phyloP scores from a whole-genome alignment of 2,329 filamentous ascomycete species.

The Fusarium irregulare region DNA sequence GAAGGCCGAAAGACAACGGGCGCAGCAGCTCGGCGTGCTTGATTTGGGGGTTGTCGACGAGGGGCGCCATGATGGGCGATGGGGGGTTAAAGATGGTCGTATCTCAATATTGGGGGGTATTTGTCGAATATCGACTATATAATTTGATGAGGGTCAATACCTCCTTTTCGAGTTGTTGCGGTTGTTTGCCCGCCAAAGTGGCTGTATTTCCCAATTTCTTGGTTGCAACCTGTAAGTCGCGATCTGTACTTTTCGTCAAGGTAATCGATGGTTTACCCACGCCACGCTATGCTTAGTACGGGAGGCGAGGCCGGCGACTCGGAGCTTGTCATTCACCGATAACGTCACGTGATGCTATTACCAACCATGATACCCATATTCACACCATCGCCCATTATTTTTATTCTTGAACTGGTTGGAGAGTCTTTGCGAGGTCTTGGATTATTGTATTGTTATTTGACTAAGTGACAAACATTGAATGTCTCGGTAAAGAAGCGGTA shows the following conservation, averaged over 20 bases:
- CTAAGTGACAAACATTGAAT: not conserved
- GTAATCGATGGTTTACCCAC: constrained; percentile 33
- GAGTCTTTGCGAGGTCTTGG: not conserved
- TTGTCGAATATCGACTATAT: constrained; percentile 4
- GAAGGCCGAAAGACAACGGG: constrained; percentile 82
- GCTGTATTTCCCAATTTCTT: constrained; percentile 32
- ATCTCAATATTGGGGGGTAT: constrained; percentile 18
- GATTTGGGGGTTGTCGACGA: constrained; percentile 94
- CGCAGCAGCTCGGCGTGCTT: constrained; percentile 87
- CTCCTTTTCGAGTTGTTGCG: constrained; percentile 11
- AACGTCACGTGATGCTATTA: constrained; percentile 28
- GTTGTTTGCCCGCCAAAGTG: constrained; percentile 25
- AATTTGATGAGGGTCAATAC: constrained; percentile 1
- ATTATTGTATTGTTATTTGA: not conserved
- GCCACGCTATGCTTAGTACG: constrained; percentile 21
- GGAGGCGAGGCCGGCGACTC: constrained; percentile 26
- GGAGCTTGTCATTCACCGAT: constrained; percentile 34
- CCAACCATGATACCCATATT: not conserved
- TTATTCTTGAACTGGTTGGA: not conserved
- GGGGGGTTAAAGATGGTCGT: constrained; percentile 19
- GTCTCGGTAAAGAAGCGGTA: not conserved
- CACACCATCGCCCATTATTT: constrained; percentile 29
- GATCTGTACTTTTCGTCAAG: constrained; percentile 48
- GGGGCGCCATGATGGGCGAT: constrained; percentile 70
- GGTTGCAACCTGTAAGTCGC: constrained; percentile 40